Base-by-base conservation (phyloP, 2,329 filamentous ascomycete species). In the Colletotrichum plurivorum region DNA sequence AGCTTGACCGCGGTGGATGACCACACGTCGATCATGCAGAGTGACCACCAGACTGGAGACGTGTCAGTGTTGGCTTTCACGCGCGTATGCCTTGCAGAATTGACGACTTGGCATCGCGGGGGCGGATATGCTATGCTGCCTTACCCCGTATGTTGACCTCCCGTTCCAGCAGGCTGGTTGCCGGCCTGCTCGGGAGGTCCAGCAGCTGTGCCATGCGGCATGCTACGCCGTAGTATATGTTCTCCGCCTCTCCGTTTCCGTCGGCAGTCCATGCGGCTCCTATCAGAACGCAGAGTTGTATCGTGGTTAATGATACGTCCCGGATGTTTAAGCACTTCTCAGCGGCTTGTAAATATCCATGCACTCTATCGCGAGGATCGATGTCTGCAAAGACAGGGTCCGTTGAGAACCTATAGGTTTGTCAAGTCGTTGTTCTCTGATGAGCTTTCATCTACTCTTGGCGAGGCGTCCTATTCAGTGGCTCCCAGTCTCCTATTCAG, bases 211-310 rank as follows among this genome's bases (percentile, higher is more conserved):
- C 77, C 61, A 79, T 76, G 7, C 80, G 76, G 62, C 76, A 77
- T 20, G 80, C 79, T 27, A 80, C 65, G 45, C 75, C 74, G 54
- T 83, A 83, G 71, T 79, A 83, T 16, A 83, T 69, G 7, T 79
- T 76, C 65, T 83, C 82, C 0, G 78, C 72, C 4, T 76, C 76
- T 10, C 77, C 76, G 13, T 82, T 73, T 2, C 77, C 77, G n/a
- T 81, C 76, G 15, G 75, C 79, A 39, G 77, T 76, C 16, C 77
- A 76, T n/a, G 71, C 71, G 2, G 75, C 74, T 2, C 79, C 82
- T 1, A 83, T 72, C 31, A 84, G 71, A 5, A 84, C 76, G 57
- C 78, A 79, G 2, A 79, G 77, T 70, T 83, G 82, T 22, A 83
- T 75, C 3, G 79, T 82, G 1, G 71, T 72, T 18, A 83, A 62